A percentile compares a stretch with the other conserved stretches of the same genome.
Conservation (phyloP, 306 rosid species). For the Alnus glutinosa region DNA sequence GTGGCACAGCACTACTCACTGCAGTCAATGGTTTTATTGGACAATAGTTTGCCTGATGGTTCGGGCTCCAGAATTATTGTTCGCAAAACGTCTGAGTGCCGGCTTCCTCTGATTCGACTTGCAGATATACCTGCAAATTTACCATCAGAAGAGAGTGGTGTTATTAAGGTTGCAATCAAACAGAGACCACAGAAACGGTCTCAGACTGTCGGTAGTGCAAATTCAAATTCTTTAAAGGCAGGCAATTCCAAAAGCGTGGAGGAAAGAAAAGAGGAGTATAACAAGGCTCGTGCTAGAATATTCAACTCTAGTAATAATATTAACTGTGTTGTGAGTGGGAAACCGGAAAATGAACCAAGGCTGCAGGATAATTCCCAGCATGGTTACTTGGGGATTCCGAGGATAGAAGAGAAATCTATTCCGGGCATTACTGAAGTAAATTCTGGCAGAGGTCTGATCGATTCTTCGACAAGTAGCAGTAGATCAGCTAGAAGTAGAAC, state of each 20-base stretch:
- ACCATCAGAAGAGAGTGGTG: slow-evolving; percentile 58
- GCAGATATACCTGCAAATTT: slow-evolving; percentile 84
- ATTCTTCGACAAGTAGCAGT: slow-evolving; percentile 58
- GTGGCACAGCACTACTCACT: slow-evolving; percentile 92
- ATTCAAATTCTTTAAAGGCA: slow-evolving; percentile 53
- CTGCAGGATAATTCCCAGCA: slow-evolving; percentile 57
- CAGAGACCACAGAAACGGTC: slow-evolving; percentile 85
- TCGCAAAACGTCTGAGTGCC: slow-evolving; percentile 79
- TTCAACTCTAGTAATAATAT: slow-evolving; percentile 58
- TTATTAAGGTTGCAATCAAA: slow-evolving; percentile 85
- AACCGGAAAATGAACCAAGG: slow-evolving; percentile 63
- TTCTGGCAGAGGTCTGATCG: slow-evolving; percentile 56
- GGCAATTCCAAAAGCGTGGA: slow-evolving; percentile 83
- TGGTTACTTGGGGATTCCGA: slow-evolving; percentile 49
- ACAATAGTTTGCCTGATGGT: slow-evolving; percentile 82
- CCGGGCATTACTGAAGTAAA: slow-evolving; percentile 52
- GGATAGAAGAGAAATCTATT: slow-evolving; percentile 62
- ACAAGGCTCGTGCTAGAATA: slow-evolving; percentile 94
- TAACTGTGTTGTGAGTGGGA: slow-evolving; percentile 49
- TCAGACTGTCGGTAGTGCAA: slow-evolving; percentile 34
- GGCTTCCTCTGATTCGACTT: slow-evolving; percentile 73
- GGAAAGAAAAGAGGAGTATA: slow-evolving; percentile 97
- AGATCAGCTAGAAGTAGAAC: slow-evolving; percentile 77
- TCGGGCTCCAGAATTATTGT: slow-evolving; percentile 93
- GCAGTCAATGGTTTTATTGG: slow-evolving; percentile 94